Base-by-base conservation (phyloP, 1,284 basidiomycete genomes). In the Cryptococcus floricola region DNA sequence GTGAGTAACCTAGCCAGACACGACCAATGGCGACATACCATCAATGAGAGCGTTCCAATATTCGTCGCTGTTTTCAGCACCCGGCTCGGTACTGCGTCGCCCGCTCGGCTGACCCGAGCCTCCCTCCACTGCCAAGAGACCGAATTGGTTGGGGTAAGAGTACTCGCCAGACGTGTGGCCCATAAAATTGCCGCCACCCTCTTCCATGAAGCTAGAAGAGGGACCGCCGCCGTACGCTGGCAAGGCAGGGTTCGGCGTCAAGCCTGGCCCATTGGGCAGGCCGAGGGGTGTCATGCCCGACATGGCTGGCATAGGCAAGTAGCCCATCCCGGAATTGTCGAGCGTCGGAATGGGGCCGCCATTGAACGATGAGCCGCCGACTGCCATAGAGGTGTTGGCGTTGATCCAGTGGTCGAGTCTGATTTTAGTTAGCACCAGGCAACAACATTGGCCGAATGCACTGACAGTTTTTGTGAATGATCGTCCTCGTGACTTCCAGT, bases 21-120 rank as follows among this genome's bases (percentile, higher is more conserved):
- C 41, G 18, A 19, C 28, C 19, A 27, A 34, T 19, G 38, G 14
- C 4, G 45, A 69, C 73, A 61, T 45, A 75, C 73, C 73, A 64
- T 77, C 76, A 51, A 77, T 77, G 45, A 77, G 61, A 5, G 72
- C 66, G 59, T 77, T 75, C 76, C 76, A 77, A 55, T 77, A 77
- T 55, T 74, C 73, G 59, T 77, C 76, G 49, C 66, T 66, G 54
- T 66, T 71, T 59, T 74, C 72, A 37, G 59, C 48, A 47, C 51
- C 46, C 2, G 50, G 34, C 18, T 52, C 58, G 6, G 54, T n/a
- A 38, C 48, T 39, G 8, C 27, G 27, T 47, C 51, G 46, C 28
- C 61, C 53, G 39, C 18, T n/a, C 18, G 31, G 28, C 52, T 34
- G 23, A 48, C 41, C 28, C 37, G 37, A 16, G 19, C 34, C 54